A percentile compares a stretch with the other conserved stretches of the same genome.
Evolutionary conservation across 1,139 yeast species (phyloP).

Genomic region (Taphrina populina): DNA sequence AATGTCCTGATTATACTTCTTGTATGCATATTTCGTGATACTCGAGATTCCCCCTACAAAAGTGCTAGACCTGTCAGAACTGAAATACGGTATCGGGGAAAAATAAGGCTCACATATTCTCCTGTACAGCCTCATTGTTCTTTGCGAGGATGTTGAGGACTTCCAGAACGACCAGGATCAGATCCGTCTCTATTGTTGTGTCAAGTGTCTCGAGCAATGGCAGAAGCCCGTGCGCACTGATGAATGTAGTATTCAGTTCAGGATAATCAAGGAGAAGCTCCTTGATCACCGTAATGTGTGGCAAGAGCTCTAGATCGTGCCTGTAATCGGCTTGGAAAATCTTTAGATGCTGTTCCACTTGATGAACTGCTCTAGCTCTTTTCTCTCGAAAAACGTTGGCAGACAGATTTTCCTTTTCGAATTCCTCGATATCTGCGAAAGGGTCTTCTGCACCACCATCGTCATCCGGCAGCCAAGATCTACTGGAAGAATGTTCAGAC

Average conservation of each 20-base stretch:
- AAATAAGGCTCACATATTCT: constrained; percentile 47
- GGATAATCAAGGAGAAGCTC: constrained; percentile 48
- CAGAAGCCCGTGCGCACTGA: constrained; percentile 55
- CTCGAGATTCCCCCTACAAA: constrained; percentile 60
- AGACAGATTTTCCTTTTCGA: constrained; percentile 39
- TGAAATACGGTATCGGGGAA: background rate
- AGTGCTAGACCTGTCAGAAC: constrained; percentile 42
- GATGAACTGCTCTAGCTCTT: constrained; percentile 39
- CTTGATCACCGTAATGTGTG: constrained; percentile 27
- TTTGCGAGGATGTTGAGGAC: constrained; percentile 50
- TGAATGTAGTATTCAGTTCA: constrained; percentile 42
- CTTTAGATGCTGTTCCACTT: constrained; percentile 38
- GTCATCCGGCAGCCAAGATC: constrained; percentile 30
- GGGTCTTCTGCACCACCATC: constrained; percentile 41
- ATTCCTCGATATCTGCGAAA: constrained; percentile 40
- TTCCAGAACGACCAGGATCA: constrained; percentile 51
- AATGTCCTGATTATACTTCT: constrained; percentile 47
- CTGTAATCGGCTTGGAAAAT: constrained; percentile 37
- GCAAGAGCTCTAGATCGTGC: constrained; percentile 12
- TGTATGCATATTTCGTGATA: constrained; percentile 48
- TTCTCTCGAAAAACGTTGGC: constrained; percentile 42
- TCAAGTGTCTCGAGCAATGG: constrained; percentile 55
- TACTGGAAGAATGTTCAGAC: constrained; percentile 2
- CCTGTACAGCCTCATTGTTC: constrained; percentile 48
- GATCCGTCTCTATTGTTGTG: constrained; percentile 43